Percentiles rank a stretch among this genome's conserved stretches.
phyloP scores from a whole-genome alignment of 371 early-diverging fungal species.

The Mortierella sp. region DNA sequence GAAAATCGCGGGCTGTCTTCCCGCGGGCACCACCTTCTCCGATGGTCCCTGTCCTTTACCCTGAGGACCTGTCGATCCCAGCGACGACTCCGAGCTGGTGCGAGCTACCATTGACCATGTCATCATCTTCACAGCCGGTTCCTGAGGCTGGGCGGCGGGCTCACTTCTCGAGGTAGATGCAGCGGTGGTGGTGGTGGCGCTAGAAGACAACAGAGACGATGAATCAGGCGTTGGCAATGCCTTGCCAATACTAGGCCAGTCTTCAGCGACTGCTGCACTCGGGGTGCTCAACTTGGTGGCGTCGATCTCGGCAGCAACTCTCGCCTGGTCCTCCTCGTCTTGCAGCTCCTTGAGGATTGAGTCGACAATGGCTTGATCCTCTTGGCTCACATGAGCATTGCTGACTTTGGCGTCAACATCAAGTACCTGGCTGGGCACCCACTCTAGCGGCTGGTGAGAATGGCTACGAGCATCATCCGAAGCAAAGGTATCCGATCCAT shows the following conservation, averaged over 20 bases:
- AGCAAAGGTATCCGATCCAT: neutral
- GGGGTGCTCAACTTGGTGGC: neutral
- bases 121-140: conserved; percentile 23
- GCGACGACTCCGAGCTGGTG: conserved; percentile 22
- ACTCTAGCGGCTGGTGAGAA: conserved; percentile 10
- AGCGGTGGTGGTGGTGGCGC: neutral
- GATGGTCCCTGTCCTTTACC: conserved; percentile 1
- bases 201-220: neutral
- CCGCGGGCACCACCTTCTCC: neutral
- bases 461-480: conserved; percentile 9
- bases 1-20: conserved; percentile 30
- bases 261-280: neutral
- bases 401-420: conserved; percentile 26
- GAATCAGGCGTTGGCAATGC: neutral
- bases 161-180: neutral
- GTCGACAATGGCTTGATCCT: conserved; percentile 45
- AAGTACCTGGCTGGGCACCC: conserved; percentile 32
- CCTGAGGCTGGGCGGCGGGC: neutral
- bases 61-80: neutral
- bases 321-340: conserved; percentile 18
- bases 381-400: conserved; percentile 14
- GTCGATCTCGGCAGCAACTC: neutral
- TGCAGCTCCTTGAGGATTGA: conserved; percentile 39
- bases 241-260: conserved; percentile 33
- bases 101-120: conserved; percentile 54